These are phyloP conservation scores for Coccomyxa subellipsoidea DNA, from an alignment of 163 green algal genomes.

Conservation along the genomic window DNA sequence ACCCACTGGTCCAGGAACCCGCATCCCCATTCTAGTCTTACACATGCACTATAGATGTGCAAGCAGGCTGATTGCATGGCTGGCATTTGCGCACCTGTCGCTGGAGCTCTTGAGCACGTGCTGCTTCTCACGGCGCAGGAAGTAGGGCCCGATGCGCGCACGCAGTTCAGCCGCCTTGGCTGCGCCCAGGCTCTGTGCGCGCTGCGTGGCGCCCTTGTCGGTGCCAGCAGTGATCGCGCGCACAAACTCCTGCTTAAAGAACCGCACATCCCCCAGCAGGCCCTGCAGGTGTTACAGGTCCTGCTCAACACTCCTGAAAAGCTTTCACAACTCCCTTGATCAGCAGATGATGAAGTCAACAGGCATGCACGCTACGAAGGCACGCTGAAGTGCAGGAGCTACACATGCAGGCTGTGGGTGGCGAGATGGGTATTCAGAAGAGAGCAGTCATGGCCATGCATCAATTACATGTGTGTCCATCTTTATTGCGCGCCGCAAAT, in stretches of 20 bases:
- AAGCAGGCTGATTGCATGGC: too few species aligned
- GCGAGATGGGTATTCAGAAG: too few species aligned
- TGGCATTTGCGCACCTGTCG: neutral
- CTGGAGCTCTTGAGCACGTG: conserved; percentile 45
- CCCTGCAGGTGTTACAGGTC: conserved; percentile 27
- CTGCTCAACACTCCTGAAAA: too few species aligned
- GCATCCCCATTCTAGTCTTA: too few species aligned
- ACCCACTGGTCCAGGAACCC: too few species aligned
- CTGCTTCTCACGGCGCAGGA: conserved; percentile 88
- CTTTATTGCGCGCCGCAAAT: too few species aligned
- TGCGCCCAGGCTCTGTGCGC: conserved; percentile 32
- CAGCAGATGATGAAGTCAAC: too few species aligned
- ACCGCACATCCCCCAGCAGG: conserved; percentile 65
- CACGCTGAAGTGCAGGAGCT: too few species aligned
- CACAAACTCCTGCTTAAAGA: conserved; percentile 71
- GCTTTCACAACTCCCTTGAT: too few species aligned
- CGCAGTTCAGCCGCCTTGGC: conserved; percentile 62
- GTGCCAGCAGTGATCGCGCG: conserved; percentile 55
- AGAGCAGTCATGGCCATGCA: too few species aligned
- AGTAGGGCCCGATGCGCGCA: conserved; percentile 64
- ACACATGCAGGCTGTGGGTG: neutral
- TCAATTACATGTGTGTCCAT: too few species aligned
- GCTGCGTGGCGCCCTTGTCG: conserved; percentile 51
- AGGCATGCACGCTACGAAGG: too few species aligned
- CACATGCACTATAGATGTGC: neutral